These are phyloP conservation scores for Solanum microdontum DNA, from an alignment of 257 asterid species.

Conservation along the genomic window DNA sequence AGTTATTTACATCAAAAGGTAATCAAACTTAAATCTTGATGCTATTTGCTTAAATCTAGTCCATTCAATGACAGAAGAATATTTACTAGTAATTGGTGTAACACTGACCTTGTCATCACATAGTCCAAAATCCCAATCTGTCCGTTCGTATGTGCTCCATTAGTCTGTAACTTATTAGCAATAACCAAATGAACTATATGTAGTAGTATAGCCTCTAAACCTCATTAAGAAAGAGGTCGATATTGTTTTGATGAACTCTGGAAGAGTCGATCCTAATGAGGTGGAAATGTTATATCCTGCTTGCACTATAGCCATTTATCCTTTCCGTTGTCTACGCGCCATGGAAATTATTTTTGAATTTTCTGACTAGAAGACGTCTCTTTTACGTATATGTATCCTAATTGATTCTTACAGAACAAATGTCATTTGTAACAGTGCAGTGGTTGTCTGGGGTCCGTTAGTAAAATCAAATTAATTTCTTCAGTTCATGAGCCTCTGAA, in stretches of 20 bases:
- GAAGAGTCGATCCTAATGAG: not conserved
- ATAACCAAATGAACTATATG: not conserved
- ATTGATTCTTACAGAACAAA: conserved; percentile 29
- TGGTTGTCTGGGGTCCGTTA: conserved; percentile 75
- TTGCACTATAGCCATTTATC: not conserved
- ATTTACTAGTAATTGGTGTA: not conserved
- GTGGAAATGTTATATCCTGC: not conserved
- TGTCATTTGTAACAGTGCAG: conserved; percentile 74
- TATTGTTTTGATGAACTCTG: not conserved
- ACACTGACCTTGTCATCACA: not conserved
- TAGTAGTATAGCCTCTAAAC: not conserved
- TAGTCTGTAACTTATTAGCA: not conserved
- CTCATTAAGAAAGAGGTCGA: not conserved
- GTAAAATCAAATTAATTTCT: conserved; percentile 33
- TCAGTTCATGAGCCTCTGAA: conserved; percentile 27
- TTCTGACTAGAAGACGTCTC: not conserved
- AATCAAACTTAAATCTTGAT: not conserved
- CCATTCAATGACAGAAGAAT: not conserved
- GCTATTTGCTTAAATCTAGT: not conserved
- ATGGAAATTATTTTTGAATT: not conserved
- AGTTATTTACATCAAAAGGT: not conserved
- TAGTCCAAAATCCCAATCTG: not conserved
- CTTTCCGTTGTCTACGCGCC: not conserved
- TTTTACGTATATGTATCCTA: not conserved
- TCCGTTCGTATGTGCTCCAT: not conserved